Evolutionary conservation across 2,329 filamentous ascomycete species (phyloP).

Genomic region (Fusarium brachygibbosum): DNA sequence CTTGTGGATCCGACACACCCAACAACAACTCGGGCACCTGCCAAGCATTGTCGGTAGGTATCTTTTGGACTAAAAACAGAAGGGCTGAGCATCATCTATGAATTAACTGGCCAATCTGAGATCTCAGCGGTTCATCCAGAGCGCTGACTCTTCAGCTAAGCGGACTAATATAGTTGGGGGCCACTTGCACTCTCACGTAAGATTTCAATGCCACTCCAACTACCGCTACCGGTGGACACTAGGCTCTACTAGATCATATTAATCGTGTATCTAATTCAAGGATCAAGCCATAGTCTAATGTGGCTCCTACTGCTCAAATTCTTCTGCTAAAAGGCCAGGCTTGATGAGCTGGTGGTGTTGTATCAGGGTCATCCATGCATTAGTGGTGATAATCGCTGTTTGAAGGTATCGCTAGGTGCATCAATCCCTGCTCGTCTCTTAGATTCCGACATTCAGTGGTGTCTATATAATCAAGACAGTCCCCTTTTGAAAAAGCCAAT

Average conservation of each 20-base stretch:
- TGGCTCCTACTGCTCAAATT: neutral
- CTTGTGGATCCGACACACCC: constrained; percentile 6
- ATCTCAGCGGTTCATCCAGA: neutral
- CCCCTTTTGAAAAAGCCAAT: neutral
- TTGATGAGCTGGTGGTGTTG: neutral
- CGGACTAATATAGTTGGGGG: constrained; percentile 22
- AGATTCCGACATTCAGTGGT: neutral
- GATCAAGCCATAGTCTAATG: constrained; percentile 6
- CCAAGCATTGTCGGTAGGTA: constrained; percentile 10
- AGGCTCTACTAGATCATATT: neutral
- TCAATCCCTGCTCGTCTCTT: neutral
- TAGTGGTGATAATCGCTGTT: neutral
- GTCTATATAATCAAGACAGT: constrained; percentile 7
- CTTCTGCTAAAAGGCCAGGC: neutral
- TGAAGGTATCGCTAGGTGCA: neutral
- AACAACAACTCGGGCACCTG: neutral
- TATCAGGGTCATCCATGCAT: neutral
- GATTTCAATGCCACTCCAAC: constrained; percentile 16
- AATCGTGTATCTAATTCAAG: constrained; percentile 8
- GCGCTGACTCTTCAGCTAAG: constrained; percentile 6
- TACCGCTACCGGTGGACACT: neutral
- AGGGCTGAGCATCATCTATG: neutral
- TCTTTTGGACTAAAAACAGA: constrained; percentile 2
- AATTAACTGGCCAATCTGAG: neutral
- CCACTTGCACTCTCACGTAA: constrained; percentile 27